Evolutionary conservation across 345 rosid species (phyloP).

Genomic region (Nephelium lappaceum): DNA sequence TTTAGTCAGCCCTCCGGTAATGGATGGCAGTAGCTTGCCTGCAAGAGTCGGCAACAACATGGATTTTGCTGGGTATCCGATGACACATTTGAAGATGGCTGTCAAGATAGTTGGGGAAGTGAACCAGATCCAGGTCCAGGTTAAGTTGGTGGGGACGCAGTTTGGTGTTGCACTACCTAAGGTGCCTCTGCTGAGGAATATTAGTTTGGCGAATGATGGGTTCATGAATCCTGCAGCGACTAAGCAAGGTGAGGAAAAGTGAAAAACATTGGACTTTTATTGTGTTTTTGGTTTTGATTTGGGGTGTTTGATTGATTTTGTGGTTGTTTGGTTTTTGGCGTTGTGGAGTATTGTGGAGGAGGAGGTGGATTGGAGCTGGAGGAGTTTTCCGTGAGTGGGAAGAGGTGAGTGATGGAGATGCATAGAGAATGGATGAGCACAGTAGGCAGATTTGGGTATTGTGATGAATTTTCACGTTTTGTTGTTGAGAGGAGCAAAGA

Average conservation of each 20-base stretch:
- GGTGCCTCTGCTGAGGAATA: too few relatives aligned
- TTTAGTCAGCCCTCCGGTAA: constrained; percentile 32
- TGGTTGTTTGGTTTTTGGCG: background rate
- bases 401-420: too few relatives aligned
- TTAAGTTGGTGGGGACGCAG: constrained; percentile 46
- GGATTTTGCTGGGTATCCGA: constrained; percentile 67
- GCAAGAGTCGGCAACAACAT: constrained; percentile 78
- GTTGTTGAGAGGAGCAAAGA: too few relatives aligned
- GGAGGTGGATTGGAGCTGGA: too few relatives aligned
- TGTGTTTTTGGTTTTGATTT: background rate
- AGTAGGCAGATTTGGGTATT: too few relatives aligned
- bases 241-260: constrained; percentile 20
- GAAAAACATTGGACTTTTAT: background rate
- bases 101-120: constrained; percentile 87
- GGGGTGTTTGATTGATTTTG: background rate
- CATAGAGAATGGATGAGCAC: too few relatives aligned
- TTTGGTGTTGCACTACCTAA: too few relatives aligned
- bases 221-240: too few relatives aligned
- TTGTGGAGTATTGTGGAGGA: background rate
- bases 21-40: constrained; percentile 71
- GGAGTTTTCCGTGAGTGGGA: too few relatives aligned
- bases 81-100: constrained; percentile 77
- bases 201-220: too few relatives aligned
- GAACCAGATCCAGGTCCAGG: constrained; percentile 72
- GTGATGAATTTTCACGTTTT: too few relatives aligned